Conservation (phyloP, 306 rosid species). For the Biancaea sappan region DNA sequence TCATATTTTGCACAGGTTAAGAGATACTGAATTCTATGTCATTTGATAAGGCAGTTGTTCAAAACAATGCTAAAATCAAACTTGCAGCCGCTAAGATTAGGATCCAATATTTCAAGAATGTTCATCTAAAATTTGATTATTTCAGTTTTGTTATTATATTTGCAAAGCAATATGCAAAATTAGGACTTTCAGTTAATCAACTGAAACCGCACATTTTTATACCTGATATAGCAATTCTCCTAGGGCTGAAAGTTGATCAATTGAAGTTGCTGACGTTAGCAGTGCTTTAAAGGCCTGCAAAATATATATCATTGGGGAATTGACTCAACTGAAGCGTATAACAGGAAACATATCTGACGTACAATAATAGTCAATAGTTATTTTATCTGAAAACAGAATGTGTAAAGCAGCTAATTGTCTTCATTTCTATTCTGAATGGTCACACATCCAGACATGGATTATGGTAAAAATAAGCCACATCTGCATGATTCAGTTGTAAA, state of each 20-base stretch:
- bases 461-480: not conserved
- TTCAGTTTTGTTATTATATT: slow-evolving; percentile 30
- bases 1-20: not conserved
- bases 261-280: slow-evolving; percentile 69
- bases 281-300: slow-evolving; percentile 86
- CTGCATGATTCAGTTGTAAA: slow-evolving; percentile 10
- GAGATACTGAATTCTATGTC: not conserved
- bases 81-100: not conserved
- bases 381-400: not conserved
- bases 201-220: slow-evolving; percentile 15
- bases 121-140: not conserved
- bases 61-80: not conserved
- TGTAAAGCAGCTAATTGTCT: not conserved
- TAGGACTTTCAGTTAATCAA: slow-evolving; percentile 14
- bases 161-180: not conserved
- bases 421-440: not conserved
- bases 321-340: not conserved
- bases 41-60: not conserved
- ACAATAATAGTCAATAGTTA: slow-evolving; percentile 10
- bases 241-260: slow-evolving; percentile 76
- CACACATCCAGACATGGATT: not conserved
- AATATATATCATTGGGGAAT: slow-evolving; percentile 22
- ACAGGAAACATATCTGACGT: not conserved
- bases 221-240: slow-evolving; percentile 98
- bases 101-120: not conserved